Base-by-base conservation (phyloP, 2,329 filamentous ascomycete genomes). In the Annulohypoxylon truncatum region DNA sequence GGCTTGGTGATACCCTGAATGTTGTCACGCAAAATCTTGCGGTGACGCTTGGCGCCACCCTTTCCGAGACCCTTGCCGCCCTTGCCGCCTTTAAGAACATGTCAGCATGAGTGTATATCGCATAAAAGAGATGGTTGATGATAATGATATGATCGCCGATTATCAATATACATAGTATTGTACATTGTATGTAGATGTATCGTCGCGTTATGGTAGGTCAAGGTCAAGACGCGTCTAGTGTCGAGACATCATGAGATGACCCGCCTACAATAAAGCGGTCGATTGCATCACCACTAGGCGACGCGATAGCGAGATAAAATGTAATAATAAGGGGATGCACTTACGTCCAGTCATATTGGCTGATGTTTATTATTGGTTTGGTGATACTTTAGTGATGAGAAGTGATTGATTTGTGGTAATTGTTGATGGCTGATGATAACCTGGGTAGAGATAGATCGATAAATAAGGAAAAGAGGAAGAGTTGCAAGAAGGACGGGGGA, bases 1-100 rank as follows among this genome's bases (percentile, higher is more conserved):
- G 94, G 94, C 92, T 97, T 97, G 80, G 94, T 97, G 81, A 97
- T 97, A 85, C 94, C 94, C 87, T 97, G 94, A 81, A 97, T 97
- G 92, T 97, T 97, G 92, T 97, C 94, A 85, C 94, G 93, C 83
- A 97, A 89, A 87, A 97, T 97, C 92, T 97, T 97, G 79, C 95
- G 91, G 87, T 97, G 94, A 84, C 94, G 94, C 92, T 97, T 98
- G 84, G 95, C 95, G 83, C 94, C 94, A 74, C 94, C 94, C 90
- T 71, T 71, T 35, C 68, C 68, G 48, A 71, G 68, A 29, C 68
- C 68, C 68, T 71, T 71, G 51, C 68, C 68, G 51, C 68, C 68
- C 54, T 97, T 69, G 52, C 64, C 64, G 60, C 69, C 66, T 67
- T 51, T 62, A 68, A 70, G 69, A 64, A 76, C 76, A 74, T 73